Conservation (phyloP, 108 stramenopile genomes). For the Parietichytrium sp. region DNA sequence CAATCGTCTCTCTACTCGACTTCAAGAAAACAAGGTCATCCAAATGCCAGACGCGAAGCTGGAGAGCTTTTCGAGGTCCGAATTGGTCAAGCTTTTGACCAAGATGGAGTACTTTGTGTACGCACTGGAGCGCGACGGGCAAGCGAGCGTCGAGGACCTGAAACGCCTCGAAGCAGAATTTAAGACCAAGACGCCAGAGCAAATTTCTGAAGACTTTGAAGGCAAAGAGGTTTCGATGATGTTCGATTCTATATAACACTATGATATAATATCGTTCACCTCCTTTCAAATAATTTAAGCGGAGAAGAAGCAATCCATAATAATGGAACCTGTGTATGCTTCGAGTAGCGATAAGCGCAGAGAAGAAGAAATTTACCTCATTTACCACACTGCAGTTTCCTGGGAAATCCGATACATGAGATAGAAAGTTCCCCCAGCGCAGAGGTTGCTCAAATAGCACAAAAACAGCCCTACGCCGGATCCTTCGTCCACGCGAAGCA, state of each 20-base stretch:
- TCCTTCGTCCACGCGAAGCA: conserved; percentile 11
- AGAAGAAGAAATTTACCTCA: too few species aligned
- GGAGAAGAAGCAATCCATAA: too few species aligned
- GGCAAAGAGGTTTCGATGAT: too few species aligned
- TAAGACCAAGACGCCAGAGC: background rate
- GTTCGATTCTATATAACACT: too few species aligned
- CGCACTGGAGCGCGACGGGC: background rate
- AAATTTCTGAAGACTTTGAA: background rate
- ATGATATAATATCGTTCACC: too few species aligned
- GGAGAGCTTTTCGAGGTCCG: background rate
- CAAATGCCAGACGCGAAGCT: background rate
- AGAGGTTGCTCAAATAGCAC: background rate
- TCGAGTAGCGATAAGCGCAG: too few species aligned
- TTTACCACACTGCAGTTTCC: background rate
- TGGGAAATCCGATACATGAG: background rate
- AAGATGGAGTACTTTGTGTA: conserved; percentile 27
- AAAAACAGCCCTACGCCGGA: conserved; percentile 5
- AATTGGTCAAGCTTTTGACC: background rate
- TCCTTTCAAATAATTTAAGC: too few species aligned
- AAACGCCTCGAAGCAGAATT: background rate
- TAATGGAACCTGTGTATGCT: too few species aligned
- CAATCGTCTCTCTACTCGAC: background rate
- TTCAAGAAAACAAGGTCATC: background rate
- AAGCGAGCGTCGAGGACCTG: background rate
- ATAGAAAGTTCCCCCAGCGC: background rate